Evolutionary conservation across 2,329 filamentous ascomycete species (phyloP).

Genomic region (Neonectria ditissima): DNA sequence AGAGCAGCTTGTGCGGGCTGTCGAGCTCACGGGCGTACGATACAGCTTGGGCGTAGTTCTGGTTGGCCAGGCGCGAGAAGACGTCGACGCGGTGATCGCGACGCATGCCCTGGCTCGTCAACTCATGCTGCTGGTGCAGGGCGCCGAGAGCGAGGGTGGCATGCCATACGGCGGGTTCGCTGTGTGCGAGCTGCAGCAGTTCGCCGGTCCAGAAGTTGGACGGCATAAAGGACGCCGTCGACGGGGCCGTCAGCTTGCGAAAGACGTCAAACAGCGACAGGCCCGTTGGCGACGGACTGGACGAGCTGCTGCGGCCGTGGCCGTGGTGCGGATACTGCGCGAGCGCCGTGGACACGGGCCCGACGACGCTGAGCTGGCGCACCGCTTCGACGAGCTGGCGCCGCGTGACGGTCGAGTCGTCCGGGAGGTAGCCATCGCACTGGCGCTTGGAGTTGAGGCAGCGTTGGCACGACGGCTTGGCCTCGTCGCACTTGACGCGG

Average conservation of each 20-base stretch:
- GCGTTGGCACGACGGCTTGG: slow-evolving; percentile 46
- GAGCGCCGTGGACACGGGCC: slow-evolving; percentile 44
- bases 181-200: slow-evolving; percentile 50
- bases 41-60: slow-evolving; percentile 46
- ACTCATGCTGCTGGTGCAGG: slow-evolving; percentile 46
- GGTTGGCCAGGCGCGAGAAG: slow-evolving; percentile 38
- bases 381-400: slow-evolving; percentile 48
- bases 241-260: slow-evolving; percentile 46
- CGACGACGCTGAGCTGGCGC: slow-evolving; percentile 44
- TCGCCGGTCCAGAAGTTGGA: slow-evolving; percentile 49
- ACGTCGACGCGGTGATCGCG: slow-evolving; percentile 14
- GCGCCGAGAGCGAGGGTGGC: slow-evolving; percentile 51
- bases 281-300: slow-evolving; percentile 31
- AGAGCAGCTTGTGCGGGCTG: slow-evolving; percentile 44
- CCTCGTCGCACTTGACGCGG: slow-evolving; percentile 52
- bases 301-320: slow-evolving; percentile 8
- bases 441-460: slow-evolving; percentile 43
- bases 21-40: slow-evolving; percentile 43
- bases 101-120: slow-evolving; percentile 28
- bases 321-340: slow-evolving; percentile 34
- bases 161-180: slow-evolving; percentile 52
- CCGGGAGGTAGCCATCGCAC: slow-evolving; percentile 50
- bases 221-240: slow-evolving; percentile 44
- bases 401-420: slow-evolving; percentile 43
- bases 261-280: slow-evolving; percentile 51